These are phyloP conservation scores for Paramecium biaurelia DNA, from an alignment of 73 alveolate genomes.

Conservation along the genomic window DNA sequence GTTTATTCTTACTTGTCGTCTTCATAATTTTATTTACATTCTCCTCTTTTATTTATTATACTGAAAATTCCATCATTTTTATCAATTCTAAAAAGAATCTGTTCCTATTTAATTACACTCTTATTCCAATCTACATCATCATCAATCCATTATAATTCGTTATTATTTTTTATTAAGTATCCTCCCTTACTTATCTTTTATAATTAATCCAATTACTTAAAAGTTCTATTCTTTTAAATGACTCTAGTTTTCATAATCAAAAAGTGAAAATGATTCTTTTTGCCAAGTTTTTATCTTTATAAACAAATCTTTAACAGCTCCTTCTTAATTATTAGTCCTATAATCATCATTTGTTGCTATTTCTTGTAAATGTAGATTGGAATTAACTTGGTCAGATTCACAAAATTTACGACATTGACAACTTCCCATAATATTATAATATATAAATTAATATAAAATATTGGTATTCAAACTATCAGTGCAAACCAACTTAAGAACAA, in stretches of 20 bases:
- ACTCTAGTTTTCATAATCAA: slow-evolving; percentile 26
- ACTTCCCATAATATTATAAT: neutral
- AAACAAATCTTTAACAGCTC: neutral
- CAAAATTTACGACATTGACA: slow-evolving; percentile 24
- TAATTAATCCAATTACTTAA: neutral
- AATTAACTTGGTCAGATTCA: neutral
- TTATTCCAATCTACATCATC: slow-evolving; percentile 38
- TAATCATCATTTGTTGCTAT: slow-evolving; percentile 34
- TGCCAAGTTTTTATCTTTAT: slow-evolving; percentile 12
- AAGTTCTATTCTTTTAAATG: slow-evolving; percentile 24
- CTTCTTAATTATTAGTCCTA: neutral
- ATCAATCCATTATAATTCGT: slow-evolving; percentile 33
- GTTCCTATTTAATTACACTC: slow-evolving; percentile 24
- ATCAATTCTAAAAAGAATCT: neutral
- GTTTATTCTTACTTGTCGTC: slow-evolving; percentile 17
- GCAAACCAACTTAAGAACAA: slow-evolving; percentile 95
- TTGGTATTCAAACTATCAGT: neutral
- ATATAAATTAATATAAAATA: neutral
- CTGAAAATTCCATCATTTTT: neutral
- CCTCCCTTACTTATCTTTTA: slow-evolving; percentile 32
- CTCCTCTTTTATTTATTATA: slow-evolving; percentile 8
- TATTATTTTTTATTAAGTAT: slow-evolving; percentile 8
- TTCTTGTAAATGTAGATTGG: neutral
- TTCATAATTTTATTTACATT: slow-evolving; percentile 6
- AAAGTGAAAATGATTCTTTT: slow-evolving; percentile 28